These are phyloP conservation scores for Beauveria sp. DNA, from an alignment of 2,329 filamentous ascomycete species.

Conservation along the genomic window DNA sequence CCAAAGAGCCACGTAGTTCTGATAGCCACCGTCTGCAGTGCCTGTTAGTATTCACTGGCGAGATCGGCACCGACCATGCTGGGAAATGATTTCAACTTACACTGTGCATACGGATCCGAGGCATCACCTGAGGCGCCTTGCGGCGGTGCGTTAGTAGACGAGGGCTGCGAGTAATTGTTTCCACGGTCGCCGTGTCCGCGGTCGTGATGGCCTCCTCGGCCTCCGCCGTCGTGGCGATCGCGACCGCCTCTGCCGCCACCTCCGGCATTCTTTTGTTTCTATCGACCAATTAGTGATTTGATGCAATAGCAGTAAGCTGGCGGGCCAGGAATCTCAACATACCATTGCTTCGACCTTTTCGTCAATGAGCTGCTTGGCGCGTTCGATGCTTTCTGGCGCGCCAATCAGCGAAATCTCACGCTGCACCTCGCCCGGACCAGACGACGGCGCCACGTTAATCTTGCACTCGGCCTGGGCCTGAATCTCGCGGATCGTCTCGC, in stretches of 20 bases:
- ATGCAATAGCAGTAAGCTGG: background rate
- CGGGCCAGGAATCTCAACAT: conserved; percentile 30
- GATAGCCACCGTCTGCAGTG: conserved; percentile 63
- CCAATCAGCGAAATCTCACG: conserved; percentile 84
- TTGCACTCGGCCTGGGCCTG: conserved; percentile 83
- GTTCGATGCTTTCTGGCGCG: conserved; percentile 65
- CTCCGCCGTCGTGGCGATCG: conserved; percentile 31
- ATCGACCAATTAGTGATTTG: conserved; percentile 21
- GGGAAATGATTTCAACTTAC: conserved; percentile 33
- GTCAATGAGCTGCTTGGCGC: conserved; percentile 77
- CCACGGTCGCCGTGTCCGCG: conserved; percentile 42
- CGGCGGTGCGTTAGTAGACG: conserved; percentile 34
- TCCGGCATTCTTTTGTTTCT: conserved; percentile 46
- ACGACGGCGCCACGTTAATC: conserved; percentile 84
- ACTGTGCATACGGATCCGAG: conserved; percentile 68
- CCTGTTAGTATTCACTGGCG: conserved; percentile 13
- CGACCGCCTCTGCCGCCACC: conserved; percentile 33
- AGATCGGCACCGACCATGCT: conserved; percentile 12
- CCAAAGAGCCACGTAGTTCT: conserved; percentile 74
- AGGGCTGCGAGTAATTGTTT: conserved; percentile 40
- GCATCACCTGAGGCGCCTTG: conserved; percentile 40
- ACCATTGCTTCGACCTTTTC: conserved; percentile 89
- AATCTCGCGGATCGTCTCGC: conserved; percentile 92
- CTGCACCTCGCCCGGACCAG: conserved; percentile 68
- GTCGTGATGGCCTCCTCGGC: conserved; percentile 14